A percentile compares a stretch with the other conserved stretches of the same genome.
phyloP scores from a whole-genome alignment of 208 protist species.

The Crithidia brevicula region DNA sequence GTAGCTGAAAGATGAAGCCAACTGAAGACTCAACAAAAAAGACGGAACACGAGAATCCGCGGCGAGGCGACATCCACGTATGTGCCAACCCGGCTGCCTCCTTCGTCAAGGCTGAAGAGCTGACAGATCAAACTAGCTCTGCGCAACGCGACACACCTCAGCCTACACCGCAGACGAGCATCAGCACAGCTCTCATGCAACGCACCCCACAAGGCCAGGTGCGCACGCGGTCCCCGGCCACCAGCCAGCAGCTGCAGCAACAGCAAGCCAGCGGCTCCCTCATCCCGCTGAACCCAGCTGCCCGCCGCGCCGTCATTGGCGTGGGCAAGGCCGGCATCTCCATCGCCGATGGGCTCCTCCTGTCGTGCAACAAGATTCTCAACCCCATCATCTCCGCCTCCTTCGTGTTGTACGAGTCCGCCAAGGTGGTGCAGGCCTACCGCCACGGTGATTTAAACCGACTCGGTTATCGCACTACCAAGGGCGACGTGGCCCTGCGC shows the following conservation, averaged over 20 bases:
- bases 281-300: slow-evolving; percentile 36
- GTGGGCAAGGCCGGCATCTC: slow-evolving; percentile 47
- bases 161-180: background rate
- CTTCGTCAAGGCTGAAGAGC: too few relatives aligned
- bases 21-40: too few relatives aligned
- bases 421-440: slow-evolving; percentile 56
- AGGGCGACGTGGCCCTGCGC: slow-evolving; percentile 55
- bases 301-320: slow-evolving; percentile 47
- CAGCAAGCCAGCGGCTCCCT: slow-evolving; percentile 19
- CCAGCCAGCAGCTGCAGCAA: slow-evolving; percentile 13
- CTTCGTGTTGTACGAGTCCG: slow-evolving; percentile 61
- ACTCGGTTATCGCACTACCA: slow-evolving; percentile 59
- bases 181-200: slow-evolving; percentile 5
- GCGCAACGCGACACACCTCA: background rate
- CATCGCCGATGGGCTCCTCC: slow-evolving; percentile 60
- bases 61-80: too few relatives aligned
- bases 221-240: slow-evolving; percentile 10
- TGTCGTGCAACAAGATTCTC: slow-evolving; percentile 47
- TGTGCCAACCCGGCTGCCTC: too few relatives aligned
- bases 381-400: slow-evolving; percentile 62
- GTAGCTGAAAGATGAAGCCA: too few relatives aligned
- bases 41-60: too few relatives aligned
- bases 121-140: too few relatives aligned
- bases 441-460: slow-evolving; percentile 54
- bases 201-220: background rate